Base-by-base conservation (phyloP, 2,329 filamentous ascomycete species). In the Domatiomyces globalis region DNA sequence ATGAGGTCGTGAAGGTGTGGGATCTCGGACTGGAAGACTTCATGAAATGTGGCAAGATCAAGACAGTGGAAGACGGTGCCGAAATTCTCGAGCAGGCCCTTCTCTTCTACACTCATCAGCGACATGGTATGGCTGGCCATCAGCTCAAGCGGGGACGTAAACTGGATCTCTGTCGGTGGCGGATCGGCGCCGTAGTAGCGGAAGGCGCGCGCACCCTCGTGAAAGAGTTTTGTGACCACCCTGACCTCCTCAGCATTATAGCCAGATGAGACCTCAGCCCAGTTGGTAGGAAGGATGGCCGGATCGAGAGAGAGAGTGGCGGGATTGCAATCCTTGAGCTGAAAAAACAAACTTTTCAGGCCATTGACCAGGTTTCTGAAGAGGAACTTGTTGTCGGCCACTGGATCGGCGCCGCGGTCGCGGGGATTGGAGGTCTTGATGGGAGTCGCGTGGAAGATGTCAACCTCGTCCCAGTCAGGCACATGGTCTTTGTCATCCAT, bases 41-140 rank as follows among this genome's bases (percentile, higher is more conserved):
- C 92, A 62, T 98, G 89, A 65, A 99, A 98, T 0, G 90, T 95
- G 9, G 94, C 92, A 1, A 92, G 92, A 63, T 99, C 92, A 57
- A 99, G 92, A 68, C 90, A 94, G 65, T 98, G 92, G 65, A 99
- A 98, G 25, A 98, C 89, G 0, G 92, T 96, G 1, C 90, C 92
- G 66, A 99, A 99, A 2, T 87, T 94, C 71, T 98, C 94, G 5
- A 99, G 75, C 7, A 98, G 76, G 50, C 98, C 92, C 66, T 98
- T 98, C 67, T 98, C 94, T 64, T 98, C 94, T 62, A 94, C 94
- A 55, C 81, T 85, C 65, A 87, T 94, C 0, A 88, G 90, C 43
- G 92, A 82, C 78, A 95, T 94, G 66, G 94, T 94, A 62, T 94
- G 87, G 61, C 92, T 95, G 17, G 87, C 86, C 75, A 95, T 87